Base-by-base conservation (phyloP, 192 early-diverging fungal genomes). In the Rhizoclosmatium sp. region DNA sequence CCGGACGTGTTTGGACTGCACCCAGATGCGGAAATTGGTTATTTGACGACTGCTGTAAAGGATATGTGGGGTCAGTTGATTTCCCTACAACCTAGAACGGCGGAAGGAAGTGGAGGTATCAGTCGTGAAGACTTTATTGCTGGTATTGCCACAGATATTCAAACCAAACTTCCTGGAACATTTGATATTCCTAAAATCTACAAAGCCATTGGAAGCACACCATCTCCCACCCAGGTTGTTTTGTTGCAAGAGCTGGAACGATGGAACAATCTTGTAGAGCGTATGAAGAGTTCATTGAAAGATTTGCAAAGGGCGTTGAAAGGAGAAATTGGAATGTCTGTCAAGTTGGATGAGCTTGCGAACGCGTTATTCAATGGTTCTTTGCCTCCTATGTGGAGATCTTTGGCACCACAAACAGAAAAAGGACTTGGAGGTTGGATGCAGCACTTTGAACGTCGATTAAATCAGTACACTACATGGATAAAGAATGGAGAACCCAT, bases 1-100 rank as follows among this genome's bases (percentile, higher is more conserved):
- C 90, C 90, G 39, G 90, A 91, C 68, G 87, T 91, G 49, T 89
- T 91, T 84, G 89, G 89, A 3, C 81, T 91, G 46, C 89, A 91
- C 76, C 88, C 89, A 3, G 89, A 89, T 75, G 89, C 89, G 10
- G 89, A 91, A 80, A 90, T 91, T 68, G 89, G 89, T 10, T 91
- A 91, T 58, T 78, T 91, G 7, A 91, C 88, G 2, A 87, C 82
- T 2, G 88, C 89, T 64, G 89, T 91, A 4, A 88, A 90, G 71
- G 88, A 89, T 69, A 91, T 91, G 87, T 91, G 90, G 90, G 80
- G 76, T 2, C 88, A 91, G 71, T 77, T 91, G 3, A 85, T 91
- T 49, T 87, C 86, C 5, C 78, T 91, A 70, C 90, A 91, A 68
- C 90, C 90, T 0, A 75, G 90, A 49, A 86, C 87, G 2, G 61